These are phyloP conservation scores for Teratosphaeria gauchensis DNA, from an alignment of 2,329 filamentous ascomycete genomes.

Conservation along the genomic window DNA sequence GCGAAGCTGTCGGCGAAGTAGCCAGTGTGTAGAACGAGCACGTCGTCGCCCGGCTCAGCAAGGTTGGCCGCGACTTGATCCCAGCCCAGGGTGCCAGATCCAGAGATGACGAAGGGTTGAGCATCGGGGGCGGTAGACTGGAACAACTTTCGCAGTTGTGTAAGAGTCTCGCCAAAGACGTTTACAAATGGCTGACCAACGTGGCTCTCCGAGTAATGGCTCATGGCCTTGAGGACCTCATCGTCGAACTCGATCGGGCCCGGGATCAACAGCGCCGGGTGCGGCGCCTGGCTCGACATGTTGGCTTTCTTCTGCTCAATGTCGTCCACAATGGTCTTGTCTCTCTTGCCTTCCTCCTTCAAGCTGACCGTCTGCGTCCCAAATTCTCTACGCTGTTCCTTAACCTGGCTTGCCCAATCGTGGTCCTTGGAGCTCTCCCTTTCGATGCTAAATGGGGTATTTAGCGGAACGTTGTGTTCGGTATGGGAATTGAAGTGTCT, in stretches of 20 bases:
- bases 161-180: constrained; percentile 80
- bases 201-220: constrained; percentile 92
- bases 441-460: constrained; percentile 55
- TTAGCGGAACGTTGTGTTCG: constrained; percentile 44
- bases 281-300: constrained; percentile 51
- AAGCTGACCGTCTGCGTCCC: constrained; percentile 15
- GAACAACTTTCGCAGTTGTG: constrained; percentile 86
- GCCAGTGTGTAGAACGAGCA: constrained; percentile 85
- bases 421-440: constrained; percentile 29
- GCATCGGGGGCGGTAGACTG: constrained; percentile 72
- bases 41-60: constrained; percentile 79
- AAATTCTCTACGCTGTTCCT: constrained; percentile 17
- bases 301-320: constrained; percentile 18
- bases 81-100: constrained; percentile 93
- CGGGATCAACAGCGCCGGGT: constrained; percentile 79
- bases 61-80: constrained; percentile 93
- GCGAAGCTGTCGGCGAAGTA: constrained; percentile 96
- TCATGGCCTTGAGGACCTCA: constrained; percentile 90
- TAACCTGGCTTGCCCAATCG: not conserved
- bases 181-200: constrained; percentile 82
- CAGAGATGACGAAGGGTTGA: constrained; percentile 88
- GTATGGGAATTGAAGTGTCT: constrained; percentile 49
- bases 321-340: constrained; percentile 9
- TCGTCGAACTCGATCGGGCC: constrained; percentile 98
- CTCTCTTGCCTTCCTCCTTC: constrained; percentile 18